Conservation (phyloP, 441 rosid genomes). For the Corymbia calophylla region DNA sequence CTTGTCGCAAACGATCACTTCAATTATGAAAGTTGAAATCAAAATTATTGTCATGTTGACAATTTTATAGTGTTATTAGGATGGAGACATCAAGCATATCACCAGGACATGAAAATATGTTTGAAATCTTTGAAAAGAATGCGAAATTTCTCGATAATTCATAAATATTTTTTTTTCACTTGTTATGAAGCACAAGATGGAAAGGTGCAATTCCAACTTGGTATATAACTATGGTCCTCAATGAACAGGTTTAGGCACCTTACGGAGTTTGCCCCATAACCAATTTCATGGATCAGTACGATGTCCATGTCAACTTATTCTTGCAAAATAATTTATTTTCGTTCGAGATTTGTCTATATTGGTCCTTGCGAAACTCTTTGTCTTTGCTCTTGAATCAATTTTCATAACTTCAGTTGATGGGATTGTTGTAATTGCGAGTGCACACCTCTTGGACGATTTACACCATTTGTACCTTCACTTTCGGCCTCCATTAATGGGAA, state of each 20-base stretch:
- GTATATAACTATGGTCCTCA: background rate
- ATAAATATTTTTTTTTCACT: background rate
- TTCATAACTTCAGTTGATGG: background rate
- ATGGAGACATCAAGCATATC: background rate
- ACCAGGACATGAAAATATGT: background rate
- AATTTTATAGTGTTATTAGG: background rate
- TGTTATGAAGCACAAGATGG: background rate
- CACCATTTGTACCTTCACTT: background rate
- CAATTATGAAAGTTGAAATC: background rate
- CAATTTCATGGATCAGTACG: background rate
- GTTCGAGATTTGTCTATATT: background rate
- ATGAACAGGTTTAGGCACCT: background rate
- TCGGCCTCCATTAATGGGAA: too few relatives aligned
- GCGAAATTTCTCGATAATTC: background rate
- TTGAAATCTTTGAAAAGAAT: background rate
- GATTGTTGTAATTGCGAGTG: background rate
- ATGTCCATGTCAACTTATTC: background rate
- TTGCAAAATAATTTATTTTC: background rate
- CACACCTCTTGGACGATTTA: background rate
- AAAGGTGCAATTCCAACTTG: background rate
- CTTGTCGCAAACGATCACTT: background rate
- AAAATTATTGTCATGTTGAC: background rate
- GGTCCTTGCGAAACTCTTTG: background rate
- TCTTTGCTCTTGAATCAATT: background rate
- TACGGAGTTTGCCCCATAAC: background rate